Base-by-base conservation (phyloP, 75 land plant species). In the Cryptomeria japonica region DNA sequence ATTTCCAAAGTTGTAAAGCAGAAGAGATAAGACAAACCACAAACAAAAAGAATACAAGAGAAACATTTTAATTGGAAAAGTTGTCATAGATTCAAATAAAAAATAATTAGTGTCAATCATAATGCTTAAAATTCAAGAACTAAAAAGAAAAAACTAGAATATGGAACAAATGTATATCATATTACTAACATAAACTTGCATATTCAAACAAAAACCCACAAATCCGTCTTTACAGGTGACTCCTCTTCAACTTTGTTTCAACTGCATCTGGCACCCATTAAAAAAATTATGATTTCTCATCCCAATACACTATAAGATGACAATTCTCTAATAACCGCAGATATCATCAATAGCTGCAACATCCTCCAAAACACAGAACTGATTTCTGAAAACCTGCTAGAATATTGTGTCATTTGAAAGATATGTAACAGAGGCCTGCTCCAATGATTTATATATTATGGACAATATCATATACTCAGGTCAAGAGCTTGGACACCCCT, bases 191-290 rank as follows among this genome's bases (percentile, higher is more conserved):
- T 44, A 64, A 46, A 31, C 46, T 25, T 82, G 84, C 84, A 82
- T 4, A 82, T 82, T 82, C n/a, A 82, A 82, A 82, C 51, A 44
- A 82, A 82, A 44, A 12, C 47, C 49, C 49, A n/a, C 31, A 46
- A n/a, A 46, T 82, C 84, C 84, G 84, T 46, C 84, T 82, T 82
- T 82, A 82, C 84, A 82, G 47, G 84, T 82, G 5, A 82, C 46
- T 44, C 47, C 84, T 82, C 82, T 79, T 41, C 32, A 46, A 82
- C 49, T 46, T 46, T 82, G 84, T 44, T 82, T n/a, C 84, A 82
- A 82, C 46, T 82, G 84, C 51, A 82, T 49, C 84, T 46, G 46
- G 53, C 31, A 82, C 31, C 51, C 46, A 82, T 34, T 75, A 38
- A 46, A 82, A 44, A 51, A 11, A 46, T 46, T 12, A 9, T 82